phyloP scores from a whole-genome alignment of 805 yeast genomes.

The Priceomyces castillae region DNA sequence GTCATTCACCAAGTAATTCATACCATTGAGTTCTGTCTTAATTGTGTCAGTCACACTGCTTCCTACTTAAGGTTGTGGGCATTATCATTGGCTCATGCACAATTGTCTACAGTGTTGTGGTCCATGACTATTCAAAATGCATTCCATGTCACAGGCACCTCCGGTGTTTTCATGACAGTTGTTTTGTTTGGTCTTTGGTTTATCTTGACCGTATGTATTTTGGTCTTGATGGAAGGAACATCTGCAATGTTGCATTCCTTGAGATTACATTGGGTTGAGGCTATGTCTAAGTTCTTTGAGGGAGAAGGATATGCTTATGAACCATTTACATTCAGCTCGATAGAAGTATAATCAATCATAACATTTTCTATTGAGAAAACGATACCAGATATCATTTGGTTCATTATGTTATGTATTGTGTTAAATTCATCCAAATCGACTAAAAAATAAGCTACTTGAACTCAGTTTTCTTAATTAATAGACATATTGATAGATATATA shows the following conservation, averaged over 20 bases:
- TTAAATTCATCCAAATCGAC: too few relatives aligned
- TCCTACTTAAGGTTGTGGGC: slow-evolving; percentile 80
- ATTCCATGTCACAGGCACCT: slow-evolving; percentile 52
- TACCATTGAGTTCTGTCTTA: slow-evolving; percentile 75
- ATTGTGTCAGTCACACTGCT: slow-evolving; percentile 78
- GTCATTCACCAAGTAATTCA: slow-evolving; percentile 79
- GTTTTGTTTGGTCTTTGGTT: slow-evolving; percentile 74
- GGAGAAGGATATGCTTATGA: slow-evolving; percentile 71
- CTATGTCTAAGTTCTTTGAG: slow-evolving; percentile 76
- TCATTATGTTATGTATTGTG: too few relatives aligned
- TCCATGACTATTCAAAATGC: slow-evolving; percentile 68
- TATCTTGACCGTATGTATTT: slow-evolving; percentile 60
- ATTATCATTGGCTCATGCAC: slow-evolving; percentile 76
- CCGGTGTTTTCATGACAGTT: slow-evolving; percentile 58
- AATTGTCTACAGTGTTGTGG: slow-evolving; percentile 71
- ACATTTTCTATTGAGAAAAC: too few relatives aligned
- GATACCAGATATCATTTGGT: too few relatives aligned
- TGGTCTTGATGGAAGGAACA: slow-evolving; percentile 80
- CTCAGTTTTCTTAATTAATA: too few relatives aligned
- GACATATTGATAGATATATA: too few relatives aligned
- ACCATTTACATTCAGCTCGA: slow-evolving; percentile 52
- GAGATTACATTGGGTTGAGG: slow-evolving; percentile 79
- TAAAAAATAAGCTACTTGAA: too few relatives aligned
- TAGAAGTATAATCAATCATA: slow-evolving; percentile 10
- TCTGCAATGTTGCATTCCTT: slow-evolving; percentile 81